Evolutionary conservation across 164 flowering plant species (phyloP), one percentile per base, ranked within the genome.

Genomic region (Stephania cephalantha): DNA sequence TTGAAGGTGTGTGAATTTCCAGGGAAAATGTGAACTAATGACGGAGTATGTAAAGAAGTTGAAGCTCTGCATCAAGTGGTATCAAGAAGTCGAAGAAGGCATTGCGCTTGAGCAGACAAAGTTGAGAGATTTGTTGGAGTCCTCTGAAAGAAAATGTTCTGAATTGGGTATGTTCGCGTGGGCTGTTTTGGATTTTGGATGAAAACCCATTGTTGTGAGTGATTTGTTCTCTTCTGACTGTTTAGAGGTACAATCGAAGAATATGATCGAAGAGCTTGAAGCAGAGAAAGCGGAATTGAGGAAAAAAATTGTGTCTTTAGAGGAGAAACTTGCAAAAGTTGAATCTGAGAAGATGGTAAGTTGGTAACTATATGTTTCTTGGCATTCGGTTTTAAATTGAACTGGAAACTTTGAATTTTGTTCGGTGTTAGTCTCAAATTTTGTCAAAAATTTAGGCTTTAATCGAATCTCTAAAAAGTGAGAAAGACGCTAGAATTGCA

Each of bases 11-110:
- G 66, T 7, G 22, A 4, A 15, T 83, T 77, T 78, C 9, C 77
- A 93, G 98, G 95, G 90, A 45, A 91, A 86, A 80, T 81, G 86
- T 74, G 98, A 93, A 64, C 86, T 83, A 35, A 84, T 88, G 91
- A 73, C 82, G 48, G 97, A 87, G 18, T 86, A 88, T 52, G 85
- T 90, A 3, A 91, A 79, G 75, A 87, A 84, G 85, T 88, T 93
- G 31, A 84, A 86, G 76, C 81, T 81, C 25, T 93, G 95, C 76
- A 83, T 91, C 18, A 91, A 76, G 76, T 93, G 97, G 94, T 91
- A 87, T 67, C 90, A 86, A 83, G 90, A 88, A 72, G 81, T 79
- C 2, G 93, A 88, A 79, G 83, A 71, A 65, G 81, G 78, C 69
- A 82, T 83, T 63, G 53, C 79, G n/a, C 78, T 79, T 50, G 92